A percentile compares a stretch with the other conserved stretches of the same genome.
Conservation (phyloP, 208 protist species). For the Naegleria lovaniensis region DNA sequence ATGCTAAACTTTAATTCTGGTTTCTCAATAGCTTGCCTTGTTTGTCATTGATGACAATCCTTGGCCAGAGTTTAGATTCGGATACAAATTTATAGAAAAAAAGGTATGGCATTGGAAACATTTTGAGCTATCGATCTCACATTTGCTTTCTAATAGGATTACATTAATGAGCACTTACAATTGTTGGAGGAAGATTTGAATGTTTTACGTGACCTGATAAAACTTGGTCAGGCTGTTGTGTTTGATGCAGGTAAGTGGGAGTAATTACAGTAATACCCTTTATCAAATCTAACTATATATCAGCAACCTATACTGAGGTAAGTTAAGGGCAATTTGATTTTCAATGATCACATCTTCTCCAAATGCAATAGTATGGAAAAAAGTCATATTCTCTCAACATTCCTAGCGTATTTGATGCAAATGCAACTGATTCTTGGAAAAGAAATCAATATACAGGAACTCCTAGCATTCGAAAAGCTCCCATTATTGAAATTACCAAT, state of each 20-base stretch:
- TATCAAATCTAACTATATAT: too few species aligned
- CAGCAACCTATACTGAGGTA: too few species aligned
- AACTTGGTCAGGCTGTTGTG: not conserved
- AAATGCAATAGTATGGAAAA: not conserved
- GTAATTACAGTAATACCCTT: too few species aligned
- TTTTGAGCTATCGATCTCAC: too few species aligned
- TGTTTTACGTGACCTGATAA: not conserved
- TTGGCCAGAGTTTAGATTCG: not conserved
- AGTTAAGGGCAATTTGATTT: too few species aligned
- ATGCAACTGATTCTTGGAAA: not conserved
- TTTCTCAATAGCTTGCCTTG: not conserved
- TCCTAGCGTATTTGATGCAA: not conserved
- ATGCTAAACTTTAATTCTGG: too few species aligned
- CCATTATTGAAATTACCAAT: not conserved
- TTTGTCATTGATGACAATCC: not conserved
- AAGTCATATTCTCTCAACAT: not conserved
- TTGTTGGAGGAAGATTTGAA: not conserved
- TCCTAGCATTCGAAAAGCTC: not conserved
- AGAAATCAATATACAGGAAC: not conserved
- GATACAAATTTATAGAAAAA: not conserved
- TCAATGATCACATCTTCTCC: too few species aligned
- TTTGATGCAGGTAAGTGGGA: not conserved
- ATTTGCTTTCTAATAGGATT: not conserved
- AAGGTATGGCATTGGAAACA: not conserved
- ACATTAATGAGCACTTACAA: not conserved